Evolutionary conservation across 1,284 basidiomycete genomes (phyloP).

Genomic region (Papiliotrema laurentii): DNA sequence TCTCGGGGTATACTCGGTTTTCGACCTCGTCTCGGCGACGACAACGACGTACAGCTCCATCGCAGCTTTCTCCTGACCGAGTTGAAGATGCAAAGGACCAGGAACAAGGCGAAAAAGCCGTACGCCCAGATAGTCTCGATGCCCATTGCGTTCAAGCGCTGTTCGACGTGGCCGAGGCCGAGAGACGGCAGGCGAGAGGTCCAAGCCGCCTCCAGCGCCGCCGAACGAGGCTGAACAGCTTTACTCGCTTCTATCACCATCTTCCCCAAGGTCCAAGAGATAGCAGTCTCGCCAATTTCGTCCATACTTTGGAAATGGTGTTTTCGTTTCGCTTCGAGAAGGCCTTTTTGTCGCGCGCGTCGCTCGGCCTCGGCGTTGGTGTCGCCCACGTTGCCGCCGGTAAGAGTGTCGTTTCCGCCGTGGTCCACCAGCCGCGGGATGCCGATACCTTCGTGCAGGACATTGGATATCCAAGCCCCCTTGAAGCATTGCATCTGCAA

Average conservation of each 20-base stretch:
- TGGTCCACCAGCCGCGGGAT: conserved; percentile 86
- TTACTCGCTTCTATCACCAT: conserved; percentile 96
- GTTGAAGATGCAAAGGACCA: conserved; percentile 23
- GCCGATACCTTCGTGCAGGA: conserved; percentile 92
- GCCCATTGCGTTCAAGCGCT: conserved; percentile 24
- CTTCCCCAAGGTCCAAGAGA: conserved; percentile 97
- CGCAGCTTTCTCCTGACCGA: conserved; percentile 12
- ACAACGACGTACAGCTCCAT: conserved; percentile 3
- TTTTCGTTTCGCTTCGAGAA: conserved; percentile 44
- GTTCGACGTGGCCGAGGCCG: conserved; percentile 15
- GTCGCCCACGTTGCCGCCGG: conserved; percentile 51
- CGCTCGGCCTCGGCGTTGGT: conserved; percentile 60
- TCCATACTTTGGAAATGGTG: conserved; percentile 84
- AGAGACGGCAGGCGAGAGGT: conserved; percentile 8
- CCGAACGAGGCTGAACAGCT: conserved; percentile 44
- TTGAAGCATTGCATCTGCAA: conserved; percentile 99
- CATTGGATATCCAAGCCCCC: conserved; percentile 95
- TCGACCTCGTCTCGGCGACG: conserved; percentile 11
- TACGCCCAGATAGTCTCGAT: conserved; percentile 38
- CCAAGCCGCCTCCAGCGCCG: conserved; percentile 19
- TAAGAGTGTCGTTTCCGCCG: conserved; percentile 59
- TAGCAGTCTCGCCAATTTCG: conserved; percentile 82
- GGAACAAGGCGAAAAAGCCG: conserved; percentile 20
- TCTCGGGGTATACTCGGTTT: conserved; percentile 20
- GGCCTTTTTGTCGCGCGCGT: conserved; percentile 73